Conservation (phyloP, 1,284 basidiomycete genomes). For the Ceratobasidium sp. region DNA sequence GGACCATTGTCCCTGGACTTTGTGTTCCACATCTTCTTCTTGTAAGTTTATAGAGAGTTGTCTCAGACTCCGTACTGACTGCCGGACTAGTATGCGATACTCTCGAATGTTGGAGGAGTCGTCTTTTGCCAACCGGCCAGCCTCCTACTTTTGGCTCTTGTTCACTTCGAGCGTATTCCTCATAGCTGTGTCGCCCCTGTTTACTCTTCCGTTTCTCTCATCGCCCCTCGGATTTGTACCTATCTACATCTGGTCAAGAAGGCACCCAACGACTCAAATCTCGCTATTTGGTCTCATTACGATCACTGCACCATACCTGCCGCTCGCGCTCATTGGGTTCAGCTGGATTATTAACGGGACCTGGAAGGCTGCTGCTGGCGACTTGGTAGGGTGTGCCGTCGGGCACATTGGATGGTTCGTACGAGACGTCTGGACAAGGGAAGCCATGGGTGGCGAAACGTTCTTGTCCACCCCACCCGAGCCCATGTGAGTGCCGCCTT, state of each 20-base stretch:
- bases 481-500: constrained; percentile 68
- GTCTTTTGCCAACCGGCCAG: constrained; percentile 86
- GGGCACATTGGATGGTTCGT: constrained; percentile 94
- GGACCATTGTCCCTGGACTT: constrained; percentile 93
- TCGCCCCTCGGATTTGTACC: constrained; percentile 90
- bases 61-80: not conserved
- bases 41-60: constrained; percentile 64
- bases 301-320: constrained; percentile 94
- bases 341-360: constrained; percentile 92
- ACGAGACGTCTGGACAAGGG: constrained; percentile 92
- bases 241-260: constrained; percentile 95
- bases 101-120: constrained; percentile 95
- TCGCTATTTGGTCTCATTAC: constrained; percentile 94
- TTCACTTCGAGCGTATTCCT: constrained; percentile 81
- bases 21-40: constrained; percentile 97
- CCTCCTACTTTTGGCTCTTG: constrained; percentile 94
- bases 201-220: constrained; percentile 89
- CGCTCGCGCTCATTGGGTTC: constrained; percentile 86
- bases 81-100: constrained; percentile 81
- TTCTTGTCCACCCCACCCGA: constrained; percentile 80
- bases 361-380: constrained; percentile 83
- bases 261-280: constrained; percentile 93
- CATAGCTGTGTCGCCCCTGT: constrained; percentile 79
- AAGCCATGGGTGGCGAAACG: constrained; percentile 80
- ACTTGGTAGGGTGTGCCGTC: constrained; percentile 86